Evolutionary conservation across 768 basidiomycete species (phyloP).

Genomic region (Tylopilus intermedius): DNA sequence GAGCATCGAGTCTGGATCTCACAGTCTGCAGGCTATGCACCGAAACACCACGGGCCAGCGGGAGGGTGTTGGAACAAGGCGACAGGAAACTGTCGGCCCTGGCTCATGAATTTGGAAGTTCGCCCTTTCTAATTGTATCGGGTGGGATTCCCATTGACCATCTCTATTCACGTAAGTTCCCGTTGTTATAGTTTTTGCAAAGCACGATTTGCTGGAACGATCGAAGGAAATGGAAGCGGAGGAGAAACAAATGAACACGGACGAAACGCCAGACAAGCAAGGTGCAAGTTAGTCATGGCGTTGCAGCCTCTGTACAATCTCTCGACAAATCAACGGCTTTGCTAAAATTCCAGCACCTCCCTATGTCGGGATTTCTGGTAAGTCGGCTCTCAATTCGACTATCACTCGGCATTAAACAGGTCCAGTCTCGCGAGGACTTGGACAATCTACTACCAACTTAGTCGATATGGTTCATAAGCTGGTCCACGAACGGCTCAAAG

Average conservation of each 20-base stretch:
- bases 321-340: background rate
- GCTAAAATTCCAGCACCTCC: background rate
- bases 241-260: background rate
- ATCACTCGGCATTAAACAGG: background rate
- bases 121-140: background rate
- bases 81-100: conserved; percentile 2
- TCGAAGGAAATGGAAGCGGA: background rate
- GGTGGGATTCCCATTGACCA: too few species aligned
- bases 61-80: conserved; percentile 3
- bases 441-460: background rate
- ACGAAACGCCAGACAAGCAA: background rate
- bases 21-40: background rate
- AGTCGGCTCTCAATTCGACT: too few species aligned
- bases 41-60: too few species aligned
- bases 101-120: conserved; percentile 1
- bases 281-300: too few species aligned
- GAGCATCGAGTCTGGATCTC: too few species aligned
- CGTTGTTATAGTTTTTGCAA: conserved; percentile 5
- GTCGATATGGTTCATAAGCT: background rate
- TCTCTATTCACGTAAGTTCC: background rate
- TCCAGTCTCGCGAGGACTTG: background rate
- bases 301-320: background rate
- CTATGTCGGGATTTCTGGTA: background rate
- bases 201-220: conserved; percentile 2
- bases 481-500: conserved; percentile 1